phyloP scores from a whole-genome alignment of 2,329 filamentous ascomycete genomes.

The Lachnellula hyalina region DNA sequence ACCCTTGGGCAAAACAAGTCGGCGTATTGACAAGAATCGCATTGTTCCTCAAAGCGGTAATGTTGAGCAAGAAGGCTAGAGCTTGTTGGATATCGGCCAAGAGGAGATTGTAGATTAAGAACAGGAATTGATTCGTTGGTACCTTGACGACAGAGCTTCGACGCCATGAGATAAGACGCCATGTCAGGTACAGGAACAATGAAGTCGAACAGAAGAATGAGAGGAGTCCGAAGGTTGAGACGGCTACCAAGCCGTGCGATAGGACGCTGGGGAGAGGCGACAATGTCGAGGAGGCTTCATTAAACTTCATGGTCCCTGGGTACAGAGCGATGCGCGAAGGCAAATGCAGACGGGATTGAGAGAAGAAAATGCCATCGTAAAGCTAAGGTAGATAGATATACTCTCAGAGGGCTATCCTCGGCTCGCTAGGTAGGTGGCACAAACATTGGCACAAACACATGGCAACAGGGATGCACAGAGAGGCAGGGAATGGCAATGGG shows the following conservation, averaged over 20 bases:
- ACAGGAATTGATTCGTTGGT: conserved; percentile 59
- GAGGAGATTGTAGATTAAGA: conserved; percentile 65
- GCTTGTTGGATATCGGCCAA: conserved; percentile 64
- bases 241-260: conserved; percentile 38
- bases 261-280: conserved; percentile 26
- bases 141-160: conserved; percentile 7
- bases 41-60: conserved; percentile 50
- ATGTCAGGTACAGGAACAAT: conserved; percentile 39
- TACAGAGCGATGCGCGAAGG: no score
- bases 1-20: conserved; percentile 60
- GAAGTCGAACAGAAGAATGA: conserved; percentile 40
- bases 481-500: no score
- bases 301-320: conserved; percentile 13
- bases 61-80: conserved; percentile 58
- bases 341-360: no score
- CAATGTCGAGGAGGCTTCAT: conserved; percentile 18
- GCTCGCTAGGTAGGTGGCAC: no score
- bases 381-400: no score
- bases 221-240: conserved; percentile 40
- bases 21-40: conserved; percentile 47
- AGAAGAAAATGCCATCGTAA: no score
- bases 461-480: no score
- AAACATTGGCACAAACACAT: no score
- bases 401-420: no score
- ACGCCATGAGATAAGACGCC: conserved; percentile 29